phyloP scores from a whole-genome alignment of 805 yeast genomes.

The Pichia membranifaciens region DNA sequence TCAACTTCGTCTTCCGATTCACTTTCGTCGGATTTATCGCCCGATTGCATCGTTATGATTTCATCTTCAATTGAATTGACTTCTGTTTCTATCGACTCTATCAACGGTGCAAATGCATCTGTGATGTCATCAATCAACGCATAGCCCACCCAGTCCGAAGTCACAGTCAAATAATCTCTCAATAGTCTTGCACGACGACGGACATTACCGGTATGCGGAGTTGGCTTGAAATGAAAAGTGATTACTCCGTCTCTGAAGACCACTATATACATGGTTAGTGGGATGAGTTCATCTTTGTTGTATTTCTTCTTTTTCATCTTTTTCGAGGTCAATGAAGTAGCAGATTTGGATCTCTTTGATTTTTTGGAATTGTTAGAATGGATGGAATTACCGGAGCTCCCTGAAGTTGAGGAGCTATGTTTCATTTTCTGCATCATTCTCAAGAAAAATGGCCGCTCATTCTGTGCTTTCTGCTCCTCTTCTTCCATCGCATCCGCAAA shows the following conservation, averaged over 20 bases:
- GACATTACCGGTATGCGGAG: conserved; percentile 95
- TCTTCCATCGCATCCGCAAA: conserved; percentile 16
- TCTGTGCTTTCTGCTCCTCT: conserved; percentile 15
- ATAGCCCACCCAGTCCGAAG: conserved; percentile 96
- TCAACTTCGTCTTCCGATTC: conserved; percentile 41
- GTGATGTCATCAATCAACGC: conserved; percentile 95
- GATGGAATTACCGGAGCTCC: background rate
- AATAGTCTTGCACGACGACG: conserved; percentile 86
- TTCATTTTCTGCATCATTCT: conserved; percentile 13
- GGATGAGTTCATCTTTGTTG: conserved; percentile 59
- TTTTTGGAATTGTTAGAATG: conserved; percentile 7
- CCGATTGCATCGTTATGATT: conserved; percentile 79
- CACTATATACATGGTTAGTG: conserved; percentile 86
- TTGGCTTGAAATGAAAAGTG: conserved; percentile 89
- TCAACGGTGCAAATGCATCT: conserved; percentile 96
- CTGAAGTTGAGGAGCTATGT: background rate
- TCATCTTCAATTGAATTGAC: conserved; percentile 94
- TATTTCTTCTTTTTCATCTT: conserved; percentile 14
- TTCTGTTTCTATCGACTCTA: conserved; percentile 88
- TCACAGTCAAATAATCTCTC: conserved; percentile 80
- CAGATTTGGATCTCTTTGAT: conserved; percentile 8
- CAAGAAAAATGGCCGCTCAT: conserved; percentile 11
- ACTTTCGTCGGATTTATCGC: conserved; percentile 41
- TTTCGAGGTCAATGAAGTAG: conserved; percentile 20
- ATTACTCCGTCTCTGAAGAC: conserved; percentile 88